These are phyloP conservation scores for Mitragyna speciosa DNA, from an alignment of 257 asterid species.

Conservation along the genomic window DNA sequence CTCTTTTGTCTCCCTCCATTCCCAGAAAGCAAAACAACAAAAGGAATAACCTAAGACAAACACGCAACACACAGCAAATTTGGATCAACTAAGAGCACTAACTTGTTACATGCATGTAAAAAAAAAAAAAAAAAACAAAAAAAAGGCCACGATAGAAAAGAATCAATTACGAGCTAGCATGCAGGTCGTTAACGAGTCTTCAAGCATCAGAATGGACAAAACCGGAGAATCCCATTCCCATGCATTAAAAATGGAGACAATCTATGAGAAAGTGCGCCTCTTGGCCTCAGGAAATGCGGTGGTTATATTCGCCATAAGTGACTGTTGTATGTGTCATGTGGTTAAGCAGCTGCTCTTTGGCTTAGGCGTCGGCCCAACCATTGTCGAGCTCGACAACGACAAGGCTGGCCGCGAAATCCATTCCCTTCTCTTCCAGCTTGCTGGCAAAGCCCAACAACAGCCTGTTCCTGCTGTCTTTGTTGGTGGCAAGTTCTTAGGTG, in stretches of 20 bases:
- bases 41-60: background rate
- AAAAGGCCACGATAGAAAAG: background rate
- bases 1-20: too few species aligned
- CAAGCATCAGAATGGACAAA: constrained; percentile 16
- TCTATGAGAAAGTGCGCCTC: constrained; percentile 46
- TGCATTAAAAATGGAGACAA: constrained; percentile 39
- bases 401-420: constrained; percentile 53
- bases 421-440: constrained; percentile 49
- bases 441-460: constrained; percentile 29
- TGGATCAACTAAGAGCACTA: too few species aligned
- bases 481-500: constrained; percentile 82
- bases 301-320: constrained; percentile 77
- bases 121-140: background rate
- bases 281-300: constrained; percentile 70
- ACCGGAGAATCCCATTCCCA: constrained; percentile 13
- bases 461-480: constrained; percentile 72
- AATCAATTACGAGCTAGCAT: constrained; percentile 20
- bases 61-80: background rate
- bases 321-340: constrained; percentile 95
- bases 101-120: too few species aligned
- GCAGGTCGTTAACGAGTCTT: constrained; percentile 54
- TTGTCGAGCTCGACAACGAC: constrained; percentile 77
- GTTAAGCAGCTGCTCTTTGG: constrained; percentile 80
- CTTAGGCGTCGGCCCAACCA: constrained; percentile 77
- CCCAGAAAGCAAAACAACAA: background rate